Evolutionary conservation across 2,329 filamentous ascomycete species (phyloP).

Genomic region (Cylindrodendrum hubeiense): DNA sequence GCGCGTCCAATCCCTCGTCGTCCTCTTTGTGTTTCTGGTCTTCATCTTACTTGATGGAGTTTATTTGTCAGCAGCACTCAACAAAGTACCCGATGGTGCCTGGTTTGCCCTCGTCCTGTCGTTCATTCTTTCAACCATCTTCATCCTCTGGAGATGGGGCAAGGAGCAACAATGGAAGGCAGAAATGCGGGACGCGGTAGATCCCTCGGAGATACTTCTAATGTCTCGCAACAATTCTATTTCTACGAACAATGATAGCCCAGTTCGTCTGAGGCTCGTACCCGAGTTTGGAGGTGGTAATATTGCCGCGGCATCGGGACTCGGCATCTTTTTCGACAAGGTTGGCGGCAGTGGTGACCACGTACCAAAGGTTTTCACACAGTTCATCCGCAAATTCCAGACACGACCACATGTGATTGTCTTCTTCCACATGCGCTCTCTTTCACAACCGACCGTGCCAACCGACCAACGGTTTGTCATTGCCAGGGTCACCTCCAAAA

Average conservation of each 20-base stretch:
- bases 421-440: constrained; percentile 79
- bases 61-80: constrained; percentile 77
- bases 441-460: constrained; percentile 69
- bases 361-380: constrained; percentile 64
- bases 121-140: constrained; percentile 70
- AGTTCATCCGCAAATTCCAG: constrained; percentile 79
- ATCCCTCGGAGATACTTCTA: constrained; percentile 54
- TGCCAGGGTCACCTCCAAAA: constrained; percentile 51
- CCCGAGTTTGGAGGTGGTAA: constrained; percentile 57
- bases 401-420: constrained; percentile 76
- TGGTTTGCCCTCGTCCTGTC: constrained; percentile 82
- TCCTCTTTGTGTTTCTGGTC: constrained; percentile 71
- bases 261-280: constrained; percentile 45
- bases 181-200: constrained; percentile 72
- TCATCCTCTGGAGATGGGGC: constrained; percentile 83
- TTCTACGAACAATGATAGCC: constrained; percentile 32
- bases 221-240: constrained; percentile 42
- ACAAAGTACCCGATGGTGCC: constrained; percentile 80
- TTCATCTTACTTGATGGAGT: constrained; percentile 77
- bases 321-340: constrained; percentile 85
- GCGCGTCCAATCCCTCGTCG: constrained; percentile 71
- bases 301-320: constrained; percentile 64
- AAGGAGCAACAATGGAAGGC: constrained; percentile 83
- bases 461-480: constrained; percentile 62
- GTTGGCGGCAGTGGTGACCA: constrained; percentile 72